Evolutionary conservation across 2,329 filamentous ascomycete genomes (phyloP).

Genomic region (Ramichloridium luteum): DNA sequence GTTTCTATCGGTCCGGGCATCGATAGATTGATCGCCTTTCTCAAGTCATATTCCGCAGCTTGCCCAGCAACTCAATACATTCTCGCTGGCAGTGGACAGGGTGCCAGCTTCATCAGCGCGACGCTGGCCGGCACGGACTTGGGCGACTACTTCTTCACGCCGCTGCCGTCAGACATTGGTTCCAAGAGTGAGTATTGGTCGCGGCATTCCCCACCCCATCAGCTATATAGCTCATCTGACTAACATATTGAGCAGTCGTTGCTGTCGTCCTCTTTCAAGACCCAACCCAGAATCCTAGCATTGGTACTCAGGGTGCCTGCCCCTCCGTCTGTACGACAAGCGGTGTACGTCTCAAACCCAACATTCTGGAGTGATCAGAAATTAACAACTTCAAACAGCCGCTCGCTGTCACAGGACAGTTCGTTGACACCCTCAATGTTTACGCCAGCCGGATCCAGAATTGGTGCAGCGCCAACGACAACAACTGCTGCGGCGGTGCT

Average conservation of each 20-base stretch:
- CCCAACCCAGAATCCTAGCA: not conserved
- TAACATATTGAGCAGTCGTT: not conserved
- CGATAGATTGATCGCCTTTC: not conserved
- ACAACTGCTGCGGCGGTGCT: not conserved
- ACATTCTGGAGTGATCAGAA: not conserved
- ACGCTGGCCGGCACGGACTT: not conserved
- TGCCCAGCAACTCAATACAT: not conserved
- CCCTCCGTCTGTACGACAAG: not conserved
- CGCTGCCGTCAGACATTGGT: not conserved
- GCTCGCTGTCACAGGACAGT: not conserved
- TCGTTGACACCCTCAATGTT: not conserved
- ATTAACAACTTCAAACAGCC: constrained; percentile 1
- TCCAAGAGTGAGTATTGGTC: not conserved
- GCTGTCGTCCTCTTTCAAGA: not conserved
- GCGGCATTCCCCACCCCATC: no score
- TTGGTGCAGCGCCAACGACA: constrained; percentile 1
- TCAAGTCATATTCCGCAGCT: not conserved
- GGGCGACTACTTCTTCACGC: not conserved
- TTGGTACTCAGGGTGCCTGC: not conserved
- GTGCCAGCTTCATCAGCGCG: not conserved
- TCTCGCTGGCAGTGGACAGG: not conserved
- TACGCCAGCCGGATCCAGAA: not conserved
- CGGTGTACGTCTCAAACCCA: not conserved
- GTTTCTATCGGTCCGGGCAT: not conserved
- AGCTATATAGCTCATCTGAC: no score